Evolutionary conservation across 331 rosid species (phyloP).

Genomic region (Stylosanthes scabra): DNA sequence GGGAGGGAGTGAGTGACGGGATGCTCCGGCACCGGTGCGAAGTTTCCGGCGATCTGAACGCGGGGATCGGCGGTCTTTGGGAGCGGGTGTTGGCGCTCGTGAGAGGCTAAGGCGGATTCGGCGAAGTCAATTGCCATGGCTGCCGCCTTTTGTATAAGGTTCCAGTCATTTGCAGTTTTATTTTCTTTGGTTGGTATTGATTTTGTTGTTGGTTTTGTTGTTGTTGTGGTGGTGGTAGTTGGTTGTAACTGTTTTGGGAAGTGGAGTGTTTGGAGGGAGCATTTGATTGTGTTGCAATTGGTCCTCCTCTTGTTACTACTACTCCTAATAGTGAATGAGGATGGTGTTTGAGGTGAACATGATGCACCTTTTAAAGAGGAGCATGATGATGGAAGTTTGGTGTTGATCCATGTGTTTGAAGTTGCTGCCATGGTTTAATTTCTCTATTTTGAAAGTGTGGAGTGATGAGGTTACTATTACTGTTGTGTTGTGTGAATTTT

Average conservation of each 20-base stretch:
- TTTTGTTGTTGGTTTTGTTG: neutral
- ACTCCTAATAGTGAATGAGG: conserved; percentile 39
- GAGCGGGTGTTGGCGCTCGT: conserved; percentile 64
- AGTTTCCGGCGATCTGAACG: conserved; percentile 91
- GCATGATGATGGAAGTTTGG: conserved; percentile 36
- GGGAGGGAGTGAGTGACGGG: conserved; percentile 51
- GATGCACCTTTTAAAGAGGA: conserved; percentile 37
- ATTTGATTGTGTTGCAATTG: conserved; percentile 6
- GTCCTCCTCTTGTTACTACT: conserved; percentile 5
- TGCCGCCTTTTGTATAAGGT: conserved; percentile 60
- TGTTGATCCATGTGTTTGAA: conserved; percentile 46
- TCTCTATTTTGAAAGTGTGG: conserved; percentile 33
- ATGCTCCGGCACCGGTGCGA: conserved; percentile 87
- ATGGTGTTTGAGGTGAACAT: conserved; percentile 2
- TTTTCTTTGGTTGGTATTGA: conserved; percentile 19
- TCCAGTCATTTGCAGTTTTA: conserved; percentile 45
- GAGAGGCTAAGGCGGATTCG: conserved; percentile 61
- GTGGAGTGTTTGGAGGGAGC: conserved; percentile 69
- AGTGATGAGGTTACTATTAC: no score
- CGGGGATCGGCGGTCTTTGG: conserved; percentile 91
- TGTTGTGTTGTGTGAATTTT: neutral
- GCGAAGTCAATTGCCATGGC: conserved; percentile 67
- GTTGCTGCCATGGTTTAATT: conserved; percentile 56
- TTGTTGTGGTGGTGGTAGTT: conserved; percentile 9
- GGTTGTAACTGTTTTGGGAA: conserved; percentile 56